Percentiles rank a stretch among this genome's conserved stretches.
These are phyloP conservation scores for Pythium utonaiense DNA, from an alignment of 352 stramenopile genomes.

Conservation along the genomic window DNA sequence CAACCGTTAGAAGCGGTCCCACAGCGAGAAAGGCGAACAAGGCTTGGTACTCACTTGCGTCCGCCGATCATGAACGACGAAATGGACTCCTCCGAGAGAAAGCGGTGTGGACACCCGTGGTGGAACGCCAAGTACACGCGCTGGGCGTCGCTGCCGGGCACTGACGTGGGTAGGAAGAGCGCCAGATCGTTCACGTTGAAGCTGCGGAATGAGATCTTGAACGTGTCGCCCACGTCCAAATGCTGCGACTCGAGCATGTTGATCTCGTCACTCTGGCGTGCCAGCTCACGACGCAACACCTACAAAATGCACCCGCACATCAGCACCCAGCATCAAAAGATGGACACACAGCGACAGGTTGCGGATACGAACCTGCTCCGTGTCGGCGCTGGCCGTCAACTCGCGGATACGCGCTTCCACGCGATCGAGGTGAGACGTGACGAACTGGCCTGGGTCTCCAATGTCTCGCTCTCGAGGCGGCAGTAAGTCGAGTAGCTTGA, in stretches of 20 bases:
- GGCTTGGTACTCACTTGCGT: conserved; percentile 68
- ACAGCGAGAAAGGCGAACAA: too few relatives aligned
- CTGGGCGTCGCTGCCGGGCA: conserved; percentile 64
- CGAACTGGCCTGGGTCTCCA: conserved; percentile 33
- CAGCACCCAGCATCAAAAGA: conserved; percentile 1
- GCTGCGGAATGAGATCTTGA: conserved; percentile 86
- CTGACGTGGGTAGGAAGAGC: conserved; percentile 81
- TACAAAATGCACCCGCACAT: conserved; percentile 8
- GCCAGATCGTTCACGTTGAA: conserved; percentile 82
- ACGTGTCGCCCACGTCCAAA: conserved; percentile 47
- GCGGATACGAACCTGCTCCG: conserved; percentile 43
- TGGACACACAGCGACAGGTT: neutral
- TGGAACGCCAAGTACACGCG: conserved; percentile 87
- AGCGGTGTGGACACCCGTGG: conserved; percentile 79
- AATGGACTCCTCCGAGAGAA: conserved; percentile 86
- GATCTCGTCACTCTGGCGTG: conserved; percentile 56
- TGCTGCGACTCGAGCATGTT: conserved; percentile 59
- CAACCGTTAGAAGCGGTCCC: neutral
- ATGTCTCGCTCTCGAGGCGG: conserved; percentile 14
- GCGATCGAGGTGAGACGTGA: conserved; percentile 40
- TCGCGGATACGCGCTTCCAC: conserved; percentile 59
- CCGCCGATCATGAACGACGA: conserved; percentile 82
- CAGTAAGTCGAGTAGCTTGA: conserved; percentile 40
- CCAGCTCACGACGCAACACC: conserved; percentile 53
- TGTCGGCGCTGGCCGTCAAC: conserved; percentile 49